These are phyloP conservation scores for Wickerhamiella sergipiensis DNA, from an alignment of 805 yeast genomes.

Conservation along the genomic window DNA sequence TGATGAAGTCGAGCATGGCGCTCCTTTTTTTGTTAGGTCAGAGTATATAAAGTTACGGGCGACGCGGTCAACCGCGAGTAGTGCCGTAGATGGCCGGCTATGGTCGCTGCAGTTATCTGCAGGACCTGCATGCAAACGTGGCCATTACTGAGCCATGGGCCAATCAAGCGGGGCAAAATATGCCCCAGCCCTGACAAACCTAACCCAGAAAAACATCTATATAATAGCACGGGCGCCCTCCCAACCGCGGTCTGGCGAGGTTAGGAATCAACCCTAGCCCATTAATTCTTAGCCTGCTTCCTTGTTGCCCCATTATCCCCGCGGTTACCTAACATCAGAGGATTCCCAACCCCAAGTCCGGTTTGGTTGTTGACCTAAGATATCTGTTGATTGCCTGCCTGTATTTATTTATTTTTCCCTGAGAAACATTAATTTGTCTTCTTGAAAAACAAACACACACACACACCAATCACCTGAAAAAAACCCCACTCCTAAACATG, in stretches of 20 bases:
- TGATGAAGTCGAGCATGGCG: not conserved
- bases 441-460: not conserved
- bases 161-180: not conserved
- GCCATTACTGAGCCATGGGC: not conserved
- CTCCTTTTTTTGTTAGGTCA: not conserved
- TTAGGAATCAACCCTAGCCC: not conserved
- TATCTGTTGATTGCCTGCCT: not conserved
- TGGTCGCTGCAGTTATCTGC: not conserved
- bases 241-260: not conserved
- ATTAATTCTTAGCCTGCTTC: not conserved
- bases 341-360: not conserved
- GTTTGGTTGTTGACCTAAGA: not conserved
- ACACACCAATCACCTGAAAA: not conserved
- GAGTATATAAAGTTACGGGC: not conserved
- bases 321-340: not conserved
- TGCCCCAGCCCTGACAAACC: not conserved
- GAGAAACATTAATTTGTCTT: conserved; percentile 1
- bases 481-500: conserved; percentile 27
- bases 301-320: not conserved
- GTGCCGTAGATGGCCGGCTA: not conserved
- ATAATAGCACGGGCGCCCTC: not conserved
- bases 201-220: not conserved
- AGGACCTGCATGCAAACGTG: not conserved
- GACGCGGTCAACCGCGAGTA: not conserved
- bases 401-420: conserved; percentile 1